These are phyloP conservation scores for Lactuca sativa DNA, from an alignment of 129 eudicot genomes.

Conservation along the genomic window DNA sequence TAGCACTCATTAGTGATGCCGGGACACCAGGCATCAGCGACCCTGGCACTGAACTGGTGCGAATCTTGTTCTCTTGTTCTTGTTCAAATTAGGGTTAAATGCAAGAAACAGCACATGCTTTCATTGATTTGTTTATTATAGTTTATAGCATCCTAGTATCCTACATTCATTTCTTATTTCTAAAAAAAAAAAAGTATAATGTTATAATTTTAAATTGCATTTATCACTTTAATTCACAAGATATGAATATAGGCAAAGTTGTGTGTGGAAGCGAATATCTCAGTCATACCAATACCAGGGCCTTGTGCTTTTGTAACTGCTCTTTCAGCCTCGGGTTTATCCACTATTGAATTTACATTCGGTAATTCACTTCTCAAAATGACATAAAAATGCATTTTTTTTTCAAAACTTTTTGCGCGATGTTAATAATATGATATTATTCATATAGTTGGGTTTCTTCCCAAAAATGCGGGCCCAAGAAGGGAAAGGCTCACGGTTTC, in stretches of 20 bases:
- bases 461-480: conserved; percentile 68
- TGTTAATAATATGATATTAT: conserved; percentile 5
- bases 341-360: conserved; percentile 80
- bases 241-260: conserved; percentile 56
- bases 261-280: conserved; percentile 64
- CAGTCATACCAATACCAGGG: conserved; percentile 83
- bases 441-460: conserved; percentile 90
- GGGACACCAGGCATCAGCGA: conserved; percentile 96
- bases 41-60: conserved; percentile 85
- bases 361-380: conserved; percentile 43
- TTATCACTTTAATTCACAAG: not conserved
- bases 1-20: conserved; percentile 90
- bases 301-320: conserved; percentile 90
- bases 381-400: not conserved
- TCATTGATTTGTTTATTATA: too few species aligned
- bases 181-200: too few species aligned
- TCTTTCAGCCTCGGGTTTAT: conserved; percentile 90
- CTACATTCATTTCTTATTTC: too few species aligned
- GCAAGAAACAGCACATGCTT: not conserved
- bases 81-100: not conserved
- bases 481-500: conserved; percentile 68
- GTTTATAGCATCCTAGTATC: too few species aligned
- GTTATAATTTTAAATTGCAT: not conserved
- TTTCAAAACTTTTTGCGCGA: not conserved
- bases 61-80: not conserved